Base-by-base conservation (phyloP, 495 filamentous ascomycete genomes). In the Darksidea phi region DNA sequence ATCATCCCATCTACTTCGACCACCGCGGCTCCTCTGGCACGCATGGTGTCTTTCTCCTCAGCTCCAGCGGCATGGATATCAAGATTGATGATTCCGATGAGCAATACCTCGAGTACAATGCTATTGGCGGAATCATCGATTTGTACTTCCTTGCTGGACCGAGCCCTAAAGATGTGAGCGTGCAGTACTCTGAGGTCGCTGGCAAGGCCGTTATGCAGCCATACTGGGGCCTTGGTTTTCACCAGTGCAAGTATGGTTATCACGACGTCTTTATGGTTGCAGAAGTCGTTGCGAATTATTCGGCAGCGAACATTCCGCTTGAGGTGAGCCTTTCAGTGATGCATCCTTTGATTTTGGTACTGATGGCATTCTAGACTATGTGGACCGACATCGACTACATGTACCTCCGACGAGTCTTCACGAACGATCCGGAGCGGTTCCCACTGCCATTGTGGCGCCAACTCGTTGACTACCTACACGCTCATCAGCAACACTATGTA, bases 51-150 rank as follows among this genome's bases (percentile, higher is more conserved):
- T 89, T 95, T 73, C 76, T 93, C 51, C 73, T 90, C 64, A 91
- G 89, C 72, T 86, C 84, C 36, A 89, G 91, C 66, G 90, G 89
- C 15, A 92, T 93, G 87, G 90, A 95, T 60, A 78, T 95, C 75
- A 86, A 87, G 66, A 86, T 93, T 75, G 80, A 89, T 71, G 80
- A 84, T 63, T 81, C 78, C 15, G 73, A 75, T 32, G 80, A 80
- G 6, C 87, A 90, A 67, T 92, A 86, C 61, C 79, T 94, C 24
- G 88, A 94, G 73, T 95, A 92, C 75, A 91, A 93, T 67, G 83
- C 83, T 24, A 76, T 93, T 2, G 88, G 89, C 46, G 90, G 90
- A 25, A 78, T 93, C n/a, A 57, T 95, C 8, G 90, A 95, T 71
- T 84, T 95, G 48, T 93, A 92, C 73, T 92, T 94, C 74, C 70